Base-by-base conservation (phyloP, 2,329 filamentous ascomycete species). In the Remersonia thermophila region DNA sequence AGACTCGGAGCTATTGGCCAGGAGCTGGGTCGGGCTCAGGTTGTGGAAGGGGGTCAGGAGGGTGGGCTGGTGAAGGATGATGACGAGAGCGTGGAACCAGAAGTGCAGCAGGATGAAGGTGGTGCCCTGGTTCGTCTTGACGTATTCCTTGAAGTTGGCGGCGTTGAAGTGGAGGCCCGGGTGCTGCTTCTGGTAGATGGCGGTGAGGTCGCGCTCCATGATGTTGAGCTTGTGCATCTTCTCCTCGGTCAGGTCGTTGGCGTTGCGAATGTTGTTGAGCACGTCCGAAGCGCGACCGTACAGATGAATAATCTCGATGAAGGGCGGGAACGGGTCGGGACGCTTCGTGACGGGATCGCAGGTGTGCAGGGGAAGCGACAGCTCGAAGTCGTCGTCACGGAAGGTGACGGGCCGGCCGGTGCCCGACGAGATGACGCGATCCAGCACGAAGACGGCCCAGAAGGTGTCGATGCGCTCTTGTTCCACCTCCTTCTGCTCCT, bases 361-460 rank as follows among this genome's bases (percentile, higher is more conserved):
- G 1, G 57, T 57, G 0, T 66, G 57, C 8, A 61, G 62, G 0
- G 73, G 74, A 31, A 93, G 80, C 1, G 73, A 72, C 6, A 93
- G 67, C 54, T 93, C 86, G 45, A 89, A 87, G 47, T 93, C 85
- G 41, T 83, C 80, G 51, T 93, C 83, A 33, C 80, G 76, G 20
- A 93, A 67, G 0, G 84, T 93, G 9, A 89, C 85, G 1, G 84
- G 80, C 12, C 85, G 70, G 8, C 86, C 86, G 0, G 84, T 91
- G 0, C 85, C 85, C 0, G 83, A 89, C 0, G 85, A 93, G 17
- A 93, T 89, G 42, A 89, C 80, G 14, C 85, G 71, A 50, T 94
- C 85, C 1, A 93, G 69, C 45, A 93, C 80, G 55, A 93, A 93
- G 9, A 93, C 80, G 3, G 83, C 79, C 85, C 85, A 94, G 47